Percentiles rank a stretch among this genome's conserved stretches.
phyloP scores from a whole-genome alignment of 2,329 filamentous ascomycete species.

The Nothophoma quercina region DNA sequence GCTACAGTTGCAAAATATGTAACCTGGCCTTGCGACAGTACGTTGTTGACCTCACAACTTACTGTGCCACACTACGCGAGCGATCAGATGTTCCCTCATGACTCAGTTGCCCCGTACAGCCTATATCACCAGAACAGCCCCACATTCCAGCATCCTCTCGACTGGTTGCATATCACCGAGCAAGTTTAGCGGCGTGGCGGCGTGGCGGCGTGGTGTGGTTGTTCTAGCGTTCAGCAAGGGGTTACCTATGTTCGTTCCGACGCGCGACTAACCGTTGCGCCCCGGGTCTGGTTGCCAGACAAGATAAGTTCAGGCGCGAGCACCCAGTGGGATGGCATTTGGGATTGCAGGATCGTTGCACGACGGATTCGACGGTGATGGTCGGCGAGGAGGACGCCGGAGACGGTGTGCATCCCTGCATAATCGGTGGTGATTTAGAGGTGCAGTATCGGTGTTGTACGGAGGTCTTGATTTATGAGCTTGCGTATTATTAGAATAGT shows the following conservation, averaged over 20 bases:
- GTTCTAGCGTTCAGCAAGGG: slow-evolving; percentile 3
- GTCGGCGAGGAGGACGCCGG: neutral
- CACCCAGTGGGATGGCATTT: neutral
- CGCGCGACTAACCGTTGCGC: neutral
- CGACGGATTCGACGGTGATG: neutral
- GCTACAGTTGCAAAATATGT: neutral
- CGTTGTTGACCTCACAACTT: neutral
- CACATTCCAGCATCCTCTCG: slow-evolving; percentile 1
- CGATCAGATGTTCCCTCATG: neutral
- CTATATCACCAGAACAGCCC: neutral
- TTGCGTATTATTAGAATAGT: no score
- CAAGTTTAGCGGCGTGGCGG: neutral
- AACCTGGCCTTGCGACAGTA: neutral
- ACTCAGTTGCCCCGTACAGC: neutral
- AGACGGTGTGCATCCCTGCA: neutral
- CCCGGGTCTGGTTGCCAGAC: no score
- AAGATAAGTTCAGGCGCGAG: no score
- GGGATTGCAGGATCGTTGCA: neutral
- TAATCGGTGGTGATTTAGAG: neutral
- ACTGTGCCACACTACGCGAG: neutral
- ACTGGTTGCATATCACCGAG: slow-evolving; percentile 4
- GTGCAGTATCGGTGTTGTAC: neutral
- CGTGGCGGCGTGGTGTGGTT: neutral
- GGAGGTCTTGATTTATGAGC: neutral
- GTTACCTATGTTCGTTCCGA: neutral